phyloP scores from a whole-genome alignment of 176 grass and related monocot species.

The Cocos nucifera region DNA sequence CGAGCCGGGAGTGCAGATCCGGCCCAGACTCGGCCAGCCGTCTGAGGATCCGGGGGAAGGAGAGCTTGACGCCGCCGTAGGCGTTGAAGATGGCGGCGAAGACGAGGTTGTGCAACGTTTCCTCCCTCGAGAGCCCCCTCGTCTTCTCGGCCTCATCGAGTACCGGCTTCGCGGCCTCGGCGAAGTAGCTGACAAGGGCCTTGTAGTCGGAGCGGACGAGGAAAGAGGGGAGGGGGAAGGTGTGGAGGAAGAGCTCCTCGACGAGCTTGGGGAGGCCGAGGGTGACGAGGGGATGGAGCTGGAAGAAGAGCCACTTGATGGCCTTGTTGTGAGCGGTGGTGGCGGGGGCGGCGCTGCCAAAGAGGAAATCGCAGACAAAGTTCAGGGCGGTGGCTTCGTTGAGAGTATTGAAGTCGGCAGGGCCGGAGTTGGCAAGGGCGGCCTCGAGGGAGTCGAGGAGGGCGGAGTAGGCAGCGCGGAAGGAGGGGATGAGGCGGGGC shows the following conservation, averaged over 20 bases:
- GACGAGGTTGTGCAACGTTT: constrained; percentile 66
- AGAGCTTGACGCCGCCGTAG: constrained; percentile 66
- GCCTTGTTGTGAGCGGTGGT: constrained; percentile 20
- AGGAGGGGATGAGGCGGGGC: constrained; percentile 33
- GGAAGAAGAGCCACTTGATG: constrained; percentile 42
- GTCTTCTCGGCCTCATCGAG: constrained; percentile 45
- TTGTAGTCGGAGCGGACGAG: constrained; percentile 56
- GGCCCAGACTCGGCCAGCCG: constrained; percentile 39
- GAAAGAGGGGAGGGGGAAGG: constrained; percentile 37
- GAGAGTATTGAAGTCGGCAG: constrained; percentile 35
- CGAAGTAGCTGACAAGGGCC: constrained; percentile 38
- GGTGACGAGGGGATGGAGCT: constrained; percentile 56
- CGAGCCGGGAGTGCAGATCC: constrained; percentile 45
- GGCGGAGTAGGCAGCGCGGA: constrained; percentile 19
- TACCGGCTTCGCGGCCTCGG: constrained; percentile 12
- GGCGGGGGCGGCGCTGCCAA: constrained; percentile 38
- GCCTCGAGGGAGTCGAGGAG: constrained; percentile 32
- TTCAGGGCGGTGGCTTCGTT: constrained; percentile 34
- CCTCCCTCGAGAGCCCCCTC: constrained; percentile 33
- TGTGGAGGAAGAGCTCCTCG: constrained; percentile 60
- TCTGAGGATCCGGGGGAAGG: constrained; percentile 51
- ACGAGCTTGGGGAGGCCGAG: constrained; percentile 34
- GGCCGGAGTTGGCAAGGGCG: constrained; percentile 1
- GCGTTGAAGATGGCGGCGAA: constrained; percentile 69
- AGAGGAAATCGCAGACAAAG: constrained; percentile 45